These are phyloP conservation scores for Boletus coccyginus DNA, from an alignment of 768 basidiomycete genomes.

Conservation along the genomic window DNA sequence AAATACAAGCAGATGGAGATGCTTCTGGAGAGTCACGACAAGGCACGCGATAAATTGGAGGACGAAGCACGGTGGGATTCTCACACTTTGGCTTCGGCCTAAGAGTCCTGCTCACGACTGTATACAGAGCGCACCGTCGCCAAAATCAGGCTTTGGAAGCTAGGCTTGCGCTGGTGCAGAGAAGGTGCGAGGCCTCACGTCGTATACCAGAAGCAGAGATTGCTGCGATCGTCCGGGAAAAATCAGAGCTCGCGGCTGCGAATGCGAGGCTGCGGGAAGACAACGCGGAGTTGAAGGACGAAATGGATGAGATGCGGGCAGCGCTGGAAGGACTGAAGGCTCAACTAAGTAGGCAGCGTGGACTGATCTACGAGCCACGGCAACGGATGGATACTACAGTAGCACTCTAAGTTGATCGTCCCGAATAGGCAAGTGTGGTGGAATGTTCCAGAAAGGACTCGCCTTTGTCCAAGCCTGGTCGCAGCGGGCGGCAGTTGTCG, in stretches of 20 bases:
- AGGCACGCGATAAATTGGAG: conserved; percentile 52
- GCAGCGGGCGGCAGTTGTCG: conserved; percentile 25
- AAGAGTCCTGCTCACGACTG: background rate
- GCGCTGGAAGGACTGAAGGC: conserved; percentile 68
- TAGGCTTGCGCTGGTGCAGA: conserved; percentile 46
- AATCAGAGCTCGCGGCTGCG: conserved; percentile 41
- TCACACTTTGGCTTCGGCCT: background rate
- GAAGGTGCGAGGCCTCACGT: conserved; percentile 37
- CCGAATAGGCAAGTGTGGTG: conserved; percentile 28
- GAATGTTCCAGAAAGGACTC: conserved; percentile 36
- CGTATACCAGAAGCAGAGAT: conserved; percentile 41
- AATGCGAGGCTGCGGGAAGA: conserved; percentile 57
- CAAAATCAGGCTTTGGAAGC: conserved; percentile 64
- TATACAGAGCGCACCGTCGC: conserved; percentile 50
- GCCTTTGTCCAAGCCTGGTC: conserved; percentile 4
- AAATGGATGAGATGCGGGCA: conserved; percentile 63
- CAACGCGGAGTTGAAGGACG: conserved; percentile 53
- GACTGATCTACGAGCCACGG: conserved; percentile 46
- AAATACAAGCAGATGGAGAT: conserved; percentile 66
- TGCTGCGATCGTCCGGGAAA: conserved; percentile 45
- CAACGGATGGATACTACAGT: conserved; percentile 34
- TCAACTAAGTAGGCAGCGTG: conserved; percentile 47
- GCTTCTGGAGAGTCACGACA: conserved; percentile 56
- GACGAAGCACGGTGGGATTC: conserved; percentile 53
- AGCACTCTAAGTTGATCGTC: background rate